phyloP scores from a whole-genome alignment of 1,284 basidiomycete genomes.

The Cryptococcus amylolentus region DNA sequence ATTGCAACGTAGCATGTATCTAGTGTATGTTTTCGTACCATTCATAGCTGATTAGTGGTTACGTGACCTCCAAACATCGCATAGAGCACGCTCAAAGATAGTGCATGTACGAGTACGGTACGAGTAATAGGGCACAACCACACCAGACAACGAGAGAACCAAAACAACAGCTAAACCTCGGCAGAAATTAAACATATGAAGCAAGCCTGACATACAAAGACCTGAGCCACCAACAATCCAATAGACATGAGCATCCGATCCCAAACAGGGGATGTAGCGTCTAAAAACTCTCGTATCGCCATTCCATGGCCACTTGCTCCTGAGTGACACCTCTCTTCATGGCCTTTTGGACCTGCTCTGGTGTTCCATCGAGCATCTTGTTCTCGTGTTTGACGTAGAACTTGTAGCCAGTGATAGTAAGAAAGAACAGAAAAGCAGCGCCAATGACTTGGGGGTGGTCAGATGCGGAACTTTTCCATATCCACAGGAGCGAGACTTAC shows the following conservation, averaged over 20 bases:
- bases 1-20: neutral
- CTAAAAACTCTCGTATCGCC: slow-evolving; percentile 24
- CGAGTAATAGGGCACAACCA: too few relatives aligned
- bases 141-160: too few relatives aligned
- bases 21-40: too few relatives aligned
- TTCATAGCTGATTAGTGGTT: too few relatives aligned
- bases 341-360: slow-evolving; percentile 12
- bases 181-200: too few relatives aligned
- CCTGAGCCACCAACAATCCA: too few relatives aligned
- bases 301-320: slow-evolving; percentile 24
- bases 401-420: slow-evolving; percentile 17
- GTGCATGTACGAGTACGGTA: too few relatives aligned
- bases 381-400: slow-evolving; percentile 15
- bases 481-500: slow-evolving; percentile 9
- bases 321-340: slow-evolving; percentile 22
- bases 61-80: too few relatives aligned
- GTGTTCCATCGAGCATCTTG: slow-evolving; percentile 10
- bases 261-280: neutral
- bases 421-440: slow-evolving; percentile 10
- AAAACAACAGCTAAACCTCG: too few relatives aligned
- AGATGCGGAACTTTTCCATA: neutral
- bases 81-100: too few relatives aligned
- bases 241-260: too few relatives aligned
- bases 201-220: too few relatives aligned
- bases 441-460: slow-evolving; percentile 11